A percentile compares a stretch with the other conserved stretches of the same genome.
These are phyloP conservation scores for Sarocladiaceae sp. DNA, from an alignment of 2,329 filamentous ascomycete genomes.

Conservation along the genomic window DNA sequence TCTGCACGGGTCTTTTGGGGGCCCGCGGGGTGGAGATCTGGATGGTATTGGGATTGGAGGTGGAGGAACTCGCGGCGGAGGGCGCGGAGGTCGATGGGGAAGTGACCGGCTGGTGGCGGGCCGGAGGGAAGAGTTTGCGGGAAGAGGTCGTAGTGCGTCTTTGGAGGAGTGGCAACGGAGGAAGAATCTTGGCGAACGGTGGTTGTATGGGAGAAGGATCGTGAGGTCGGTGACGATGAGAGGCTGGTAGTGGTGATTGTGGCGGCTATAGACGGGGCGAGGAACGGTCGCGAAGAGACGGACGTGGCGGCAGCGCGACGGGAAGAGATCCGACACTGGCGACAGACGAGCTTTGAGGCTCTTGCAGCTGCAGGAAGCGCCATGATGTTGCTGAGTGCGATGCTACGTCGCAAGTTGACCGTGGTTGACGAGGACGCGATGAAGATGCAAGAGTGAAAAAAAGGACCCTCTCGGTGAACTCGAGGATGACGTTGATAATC, in stretches of 20 bases:
- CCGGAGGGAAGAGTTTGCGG: slow-evolving; percentile 69
- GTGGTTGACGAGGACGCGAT: too few species aligned
- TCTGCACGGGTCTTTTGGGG: slow-evolving; percentile 56
- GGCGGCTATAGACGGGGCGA: slow-evolving; percentile 5
- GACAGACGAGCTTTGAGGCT: not conserved
- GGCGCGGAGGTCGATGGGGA: slow-evolving; percentile 62
- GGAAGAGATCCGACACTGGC: slow-evolving; percentile 4
- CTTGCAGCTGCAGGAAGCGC: not conserved
- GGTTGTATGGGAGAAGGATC: not conserved
- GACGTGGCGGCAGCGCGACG: slow-evolving; percentile 12
- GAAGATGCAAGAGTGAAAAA: too few species aligned
- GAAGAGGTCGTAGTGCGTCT: slow-evolving; percentile 82
- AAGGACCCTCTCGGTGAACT: too few species aligned
- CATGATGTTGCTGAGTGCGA: too few species aligned
- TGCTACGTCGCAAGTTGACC: too few species aligned
- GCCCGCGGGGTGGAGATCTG: slow-evolving; percentile 56
- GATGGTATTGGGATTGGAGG: slow-evolving; percentile 72
- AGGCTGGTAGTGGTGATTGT: not conserved
- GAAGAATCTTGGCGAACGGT: slow-evolving; percentile 7
- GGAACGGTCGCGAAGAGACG: not conserved
- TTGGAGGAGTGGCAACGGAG: slow-evolving; percentile 15
- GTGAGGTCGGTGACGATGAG: not conserved
- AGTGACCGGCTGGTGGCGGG: slow-evolving; percentile 70
- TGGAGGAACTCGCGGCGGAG: slow-evolving; percentile 81
- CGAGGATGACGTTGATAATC: too few species aligned